phyloP scores from a whole-genome alignment of 2,329 filamentous ascomycete genomes.

The Apiospora pterosperma region DNA sequence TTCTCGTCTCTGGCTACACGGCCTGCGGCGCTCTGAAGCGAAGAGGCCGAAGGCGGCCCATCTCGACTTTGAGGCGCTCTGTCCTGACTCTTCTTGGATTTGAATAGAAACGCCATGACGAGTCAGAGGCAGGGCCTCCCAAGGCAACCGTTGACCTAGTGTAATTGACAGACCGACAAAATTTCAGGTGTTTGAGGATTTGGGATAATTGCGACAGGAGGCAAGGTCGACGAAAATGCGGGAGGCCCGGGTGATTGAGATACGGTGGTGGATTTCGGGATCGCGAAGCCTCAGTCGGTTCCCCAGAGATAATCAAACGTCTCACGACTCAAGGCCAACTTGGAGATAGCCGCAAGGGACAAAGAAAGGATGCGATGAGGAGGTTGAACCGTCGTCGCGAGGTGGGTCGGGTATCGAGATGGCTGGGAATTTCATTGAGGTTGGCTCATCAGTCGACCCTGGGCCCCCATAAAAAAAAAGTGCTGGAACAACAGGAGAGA shows the following conservation, averaged over 20 bases:
- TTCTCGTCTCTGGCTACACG: conserved; percentile 56
- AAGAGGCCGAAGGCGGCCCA: conserved; percentile 46
- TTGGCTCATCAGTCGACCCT: conserved; percentile 1
- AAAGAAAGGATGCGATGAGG: conserved; percentile 1
- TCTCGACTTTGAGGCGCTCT: conserved; percentile 55
- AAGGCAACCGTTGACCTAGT: neutral
- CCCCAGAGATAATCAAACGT: neutral
- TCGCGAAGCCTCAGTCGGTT: neutral
- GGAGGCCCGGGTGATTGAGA: neutral
- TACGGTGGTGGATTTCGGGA: neutral
- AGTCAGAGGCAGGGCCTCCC: conserved; percentile 3
- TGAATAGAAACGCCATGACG: conserved; percentile 79
- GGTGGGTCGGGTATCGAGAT: conserved; percentile 1
- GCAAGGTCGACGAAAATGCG: neutral
- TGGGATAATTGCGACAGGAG: conserved; percentile 1
- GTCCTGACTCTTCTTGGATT: conserved; percentile 74
- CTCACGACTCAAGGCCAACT: neutral
- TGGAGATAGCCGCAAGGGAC: neutral
- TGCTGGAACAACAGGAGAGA: neutral
- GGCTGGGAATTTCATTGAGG: conserved; percentile 5
- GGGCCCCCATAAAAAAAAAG: neutral
- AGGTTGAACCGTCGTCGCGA: conserved; percentile 2
- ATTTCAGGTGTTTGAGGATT: neutral
- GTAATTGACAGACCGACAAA: neutral
- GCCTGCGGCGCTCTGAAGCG: conserved; percentile 45